These are phyloP conservation scores for Xylaria acuta DNA, from an alignment of 495 filamentous ascomycete genomes.

Conservation along the genomic window DNA sequence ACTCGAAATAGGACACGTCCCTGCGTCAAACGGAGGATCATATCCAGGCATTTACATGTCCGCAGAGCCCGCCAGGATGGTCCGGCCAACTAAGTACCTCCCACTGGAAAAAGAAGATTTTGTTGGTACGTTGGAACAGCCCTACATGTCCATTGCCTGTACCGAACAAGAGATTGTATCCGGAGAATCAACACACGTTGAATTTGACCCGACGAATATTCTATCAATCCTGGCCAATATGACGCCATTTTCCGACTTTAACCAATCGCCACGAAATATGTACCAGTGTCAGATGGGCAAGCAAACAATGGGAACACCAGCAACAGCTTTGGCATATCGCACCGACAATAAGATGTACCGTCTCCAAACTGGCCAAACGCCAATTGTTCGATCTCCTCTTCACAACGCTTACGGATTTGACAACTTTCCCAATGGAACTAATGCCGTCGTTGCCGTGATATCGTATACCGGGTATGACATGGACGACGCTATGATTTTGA, in stretches of 20 bases:
- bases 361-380: conserved; percentile 94
- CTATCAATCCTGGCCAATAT: conserved; percentile 97
- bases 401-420: conserved; percentile 97
- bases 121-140: conserved; percentile 93
- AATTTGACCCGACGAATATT: conserved; percentile 94
- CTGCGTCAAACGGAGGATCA: conserved; percentile 83
- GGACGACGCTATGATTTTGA: conserved; percentile 99
- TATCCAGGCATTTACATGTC: conserved; percentile 97
- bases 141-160: conserved; percentile 97
- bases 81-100: conserved; percentile 90
- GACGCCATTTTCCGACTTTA: conserved; percentile 99
- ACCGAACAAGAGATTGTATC: conserved; percentile 81
- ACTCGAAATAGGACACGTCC: conserved; percentile 91
- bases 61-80: conserved; percentile 82
- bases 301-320: conserved; percentile 97
- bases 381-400: conserved; percentile 86
- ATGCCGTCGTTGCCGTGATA: conserved; percentile 95
- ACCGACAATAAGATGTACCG: conserved; percentile 98
- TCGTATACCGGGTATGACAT: conserved; percentile 99
- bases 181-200: conserved; percentile 89
- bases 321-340: conserved; percentile 81
- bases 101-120: conserved; percentile 82
- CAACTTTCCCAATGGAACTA: conserved; percentile 98
- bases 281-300: conserved; percentile 99
- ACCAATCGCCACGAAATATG: conserved; percentile 99